phyloP scores from a whole-genome alignment of 352 stramenopile species.

The Globisporangium irregulare region DNA sequence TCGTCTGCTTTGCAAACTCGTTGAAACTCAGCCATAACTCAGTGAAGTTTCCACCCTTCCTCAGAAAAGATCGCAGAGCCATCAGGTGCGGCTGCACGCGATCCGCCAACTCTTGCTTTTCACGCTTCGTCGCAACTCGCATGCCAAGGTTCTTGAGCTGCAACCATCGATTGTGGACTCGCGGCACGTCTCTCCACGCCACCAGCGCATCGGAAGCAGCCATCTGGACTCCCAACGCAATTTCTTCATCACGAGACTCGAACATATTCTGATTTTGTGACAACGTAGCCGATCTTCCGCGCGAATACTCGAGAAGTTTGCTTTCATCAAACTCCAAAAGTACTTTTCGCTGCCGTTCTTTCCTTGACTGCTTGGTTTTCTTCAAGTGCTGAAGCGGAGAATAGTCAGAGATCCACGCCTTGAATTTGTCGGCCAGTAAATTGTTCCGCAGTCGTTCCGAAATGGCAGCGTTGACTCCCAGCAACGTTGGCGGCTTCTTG shows the following conservation, averaged over 20 bases:
- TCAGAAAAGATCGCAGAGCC: slow-evolving; percentile 24
- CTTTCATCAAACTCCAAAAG: slow-evolving; percentile 42
- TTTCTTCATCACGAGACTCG: slow-evolving; percentile 32
- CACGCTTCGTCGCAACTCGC: slow-evolving; percentile 23
- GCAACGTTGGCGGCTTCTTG: slow-evolving; percentile 16
- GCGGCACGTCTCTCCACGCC: slow-evolving; percentile 35
- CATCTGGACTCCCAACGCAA: slow-evolving; percentile 46
- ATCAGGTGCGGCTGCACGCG: slow-evolving; percentile 41
- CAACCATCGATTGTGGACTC: slow-evolving; percentile 26
- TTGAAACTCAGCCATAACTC: slow-evolving; percentile 42
- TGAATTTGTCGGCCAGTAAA: slow-evolving; percentile 41
- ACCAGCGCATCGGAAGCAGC: slow-evolving; percentile 47
- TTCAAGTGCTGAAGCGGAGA: slow-evolving; percentile 31
- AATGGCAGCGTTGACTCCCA: slow-evolving; percentile 42
- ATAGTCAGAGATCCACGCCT: slow-evolving; percentile 44
- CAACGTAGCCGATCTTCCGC: slow-evolving; percentile 17
- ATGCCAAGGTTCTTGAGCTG: slow-evolving; percentile 19
- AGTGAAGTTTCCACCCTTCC: slow-evolving; percentile 8
- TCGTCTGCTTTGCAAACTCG: slow-evolving; percentile 23
- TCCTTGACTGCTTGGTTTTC: slow-evolving; percentile 30
- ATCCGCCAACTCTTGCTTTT: slow-evolving; percentile 35
- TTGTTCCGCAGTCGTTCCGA: slow-evolving; percentile 31
- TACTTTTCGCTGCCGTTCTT: slow-evolving; percentile 36
- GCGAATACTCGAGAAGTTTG: slow-evolving; percentile 25
- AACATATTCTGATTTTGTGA: slow-evolving; percentile 10